These are phyloP conservation scores for Tetrahymena borealis DNA, from an alignment of 73 alveolate species.

Conservation along the genomic window DNA sequence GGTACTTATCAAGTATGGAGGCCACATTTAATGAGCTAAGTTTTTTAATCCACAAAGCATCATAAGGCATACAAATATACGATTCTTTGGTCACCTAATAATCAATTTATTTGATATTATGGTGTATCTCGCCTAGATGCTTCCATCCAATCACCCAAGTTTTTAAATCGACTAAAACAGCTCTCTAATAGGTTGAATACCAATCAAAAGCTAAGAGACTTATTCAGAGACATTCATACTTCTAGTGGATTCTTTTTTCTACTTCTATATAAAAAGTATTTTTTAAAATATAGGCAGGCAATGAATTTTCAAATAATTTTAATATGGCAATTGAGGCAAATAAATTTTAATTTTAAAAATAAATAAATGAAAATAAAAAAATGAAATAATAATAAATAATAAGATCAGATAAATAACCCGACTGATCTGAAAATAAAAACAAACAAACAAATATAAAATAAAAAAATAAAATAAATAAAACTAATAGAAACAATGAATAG, in stretches of 20 bases:
- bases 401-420: slow-evolving; percentile 2
- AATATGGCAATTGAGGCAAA: slow-evolving; percentile 1
- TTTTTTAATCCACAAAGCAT: background rate
- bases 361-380: background rate
- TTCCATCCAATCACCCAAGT: background rate
- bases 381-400: background rate
- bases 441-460: background rate
- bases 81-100: background rate
- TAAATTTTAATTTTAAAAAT: background rate
- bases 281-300: background rate
- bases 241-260: background rate
- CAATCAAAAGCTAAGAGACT: background rate
- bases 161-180: background rate
- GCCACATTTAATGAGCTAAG: background rate
- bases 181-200: background rate
- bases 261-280: background rate
- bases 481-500: background rate
- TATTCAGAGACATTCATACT: background rate
- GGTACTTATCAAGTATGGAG: background rate
- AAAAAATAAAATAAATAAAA: background rate
- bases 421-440: background rate
- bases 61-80: background rate
- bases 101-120: background rate
- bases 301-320: background rate
- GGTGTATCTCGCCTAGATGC: background rate